Conservation (phyloP, 768 basidiomycete genomes). For the Pulveroboletus sp. region DNA sequence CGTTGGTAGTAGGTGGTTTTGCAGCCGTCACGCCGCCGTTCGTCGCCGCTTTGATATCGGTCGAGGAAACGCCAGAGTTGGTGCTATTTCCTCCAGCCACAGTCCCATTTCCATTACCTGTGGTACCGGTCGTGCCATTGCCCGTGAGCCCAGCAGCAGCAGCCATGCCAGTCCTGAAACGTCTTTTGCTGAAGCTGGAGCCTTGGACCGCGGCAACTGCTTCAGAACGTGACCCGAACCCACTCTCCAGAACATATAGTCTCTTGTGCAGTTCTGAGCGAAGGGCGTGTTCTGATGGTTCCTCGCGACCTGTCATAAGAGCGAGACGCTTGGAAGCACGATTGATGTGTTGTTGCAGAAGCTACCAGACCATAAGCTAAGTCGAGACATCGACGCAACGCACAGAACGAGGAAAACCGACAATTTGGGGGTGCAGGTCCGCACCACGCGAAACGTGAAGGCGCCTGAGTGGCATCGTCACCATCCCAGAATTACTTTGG, state of each 20-base stretch:
- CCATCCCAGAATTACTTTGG: slow-evolving; percentile 23
- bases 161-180: slow-evolving; percentile 7
- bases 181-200: slow-evolving; percentile 7
- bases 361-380: slow-evolving; percentile 33
- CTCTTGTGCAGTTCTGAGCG: slow-evolving; percentile 42
- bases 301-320: slow-evolving; percentile 59
- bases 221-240: slow-evolving; percentile 11
- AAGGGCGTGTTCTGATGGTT: slow-evolving; percentile 47
- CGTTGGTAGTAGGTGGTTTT: slow-evolving; percentile 37
- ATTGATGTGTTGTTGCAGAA: slow-evolving; percentile 69
- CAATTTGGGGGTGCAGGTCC: slow-evolving; percentile 42
- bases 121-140: slow-evolving; percentile 1
- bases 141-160: slow-evolving; percentile 1
- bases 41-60: slow-evolving; percentile 35
- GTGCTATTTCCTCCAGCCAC: slow-evolving; percentile 14
- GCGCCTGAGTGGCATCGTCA: slow-evolving; percentile 43
- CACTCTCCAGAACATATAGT: slow-evolving; percentile 35
- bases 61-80: slow-evolving; percentile 31
- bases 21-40: slow-evolving; percentile 41
- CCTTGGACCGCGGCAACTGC: background rate
- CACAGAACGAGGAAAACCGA: slow-evolving; percentile 25
- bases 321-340: slow-evolving; percentile 60
- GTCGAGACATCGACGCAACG: background rate
- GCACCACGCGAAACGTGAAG: slow-evolving; percentile 24
- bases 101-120: slow-evolving; percentile 7